Base-by-base conservation (phyloP, 805 yeast species). In the Candida boidinii region DNA sequence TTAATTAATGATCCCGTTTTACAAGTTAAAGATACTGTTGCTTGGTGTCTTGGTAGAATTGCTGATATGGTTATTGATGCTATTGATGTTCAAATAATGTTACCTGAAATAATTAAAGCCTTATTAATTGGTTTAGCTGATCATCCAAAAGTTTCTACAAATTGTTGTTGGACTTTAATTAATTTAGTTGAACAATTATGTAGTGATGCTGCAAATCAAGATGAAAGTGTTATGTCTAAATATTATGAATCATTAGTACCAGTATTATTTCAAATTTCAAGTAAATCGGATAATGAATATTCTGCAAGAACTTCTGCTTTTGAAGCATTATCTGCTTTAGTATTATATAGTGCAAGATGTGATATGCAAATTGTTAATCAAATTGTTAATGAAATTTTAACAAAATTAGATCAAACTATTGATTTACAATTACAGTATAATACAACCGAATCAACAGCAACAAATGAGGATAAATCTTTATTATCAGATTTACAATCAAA, bases 11-110 rank as follows among this genome's bases (percentile, higher is more conserved):
- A 92, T 58, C 71, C 74, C 19, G 63, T 70, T 23, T 64, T 86
- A 43, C 95, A 86, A 51, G 98, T 92, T 18, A 82, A 85, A 54
- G 98, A 92, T 53, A 88, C 98, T 1, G 96, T 87, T 22, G 94
- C 97, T 4, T 92, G 98, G 98, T 90, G 97, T 62, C 66, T 92
- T 39, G 98, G 98, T 37, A 76, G 96, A 58, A 85, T 92, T 46
- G 94, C 96, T 9, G 97, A 92, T 51, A 62, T 80, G 33, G 85
- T 79, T 27, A 71, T 83, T 40, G 83, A 73, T 33, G 85, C 94
- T 4, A 76, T 90, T 41, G 82, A 81, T 45, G 54, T 73, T 18
- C 67, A 73, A 28, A 56, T 60, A 4, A 79, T 79, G 52, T 66
- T 92, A 41, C 86, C 90, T 18, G 66, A 64, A 28, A 76, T 92